A percentile compares a stretch with the other conserved stretches of the same genome.
phyloP scores from a whole-genome alignment of 331 rosid species.

The Pyrus hybrid region DNA sequence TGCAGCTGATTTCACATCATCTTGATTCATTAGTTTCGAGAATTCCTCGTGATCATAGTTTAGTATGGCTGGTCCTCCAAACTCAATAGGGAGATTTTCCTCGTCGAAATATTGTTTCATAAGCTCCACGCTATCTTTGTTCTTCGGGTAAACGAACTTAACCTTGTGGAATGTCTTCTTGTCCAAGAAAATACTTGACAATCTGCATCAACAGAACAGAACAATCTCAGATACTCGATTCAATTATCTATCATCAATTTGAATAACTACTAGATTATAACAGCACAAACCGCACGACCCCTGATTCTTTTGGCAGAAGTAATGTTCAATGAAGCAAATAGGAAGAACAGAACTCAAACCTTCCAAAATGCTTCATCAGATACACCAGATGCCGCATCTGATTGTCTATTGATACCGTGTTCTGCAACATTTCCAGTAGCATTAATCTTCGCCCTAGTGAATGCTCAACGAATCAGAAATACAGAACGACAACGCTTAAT shows the following conservation, averaged over 20 bases:
- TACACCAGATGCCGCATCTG: conserved; percentile 75
- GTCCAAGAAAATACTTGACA: conserved; percentile 42
- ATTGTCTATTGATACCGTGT: conserved; percentile 55
- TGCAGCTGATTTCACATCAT: conserved; percentile 60
- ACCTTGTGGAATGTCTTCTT: conserved; percentile 45
- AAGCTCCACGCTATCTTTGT: conserved; percentile 55
- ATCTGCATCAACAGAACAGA: conserved; percentile 14
- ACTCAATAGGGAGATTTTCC: conserved; percentile 72
- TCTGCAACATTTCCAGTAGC: conserved; percentile 33
- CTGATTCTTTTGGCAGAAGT: too few species aligned
- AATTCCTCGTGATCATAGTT: conserved; percentile 68
- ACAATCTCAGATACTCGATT: neutral
- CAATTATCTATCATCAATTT: neutral
- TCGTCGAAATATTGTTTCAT: conserved; percentile 75
- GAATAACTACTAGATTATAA: neutral
- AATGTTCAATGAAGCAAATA: too few species aligned
- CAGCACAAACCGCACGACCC: too few species aligned
- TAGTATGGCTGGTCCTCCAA: conserved; percentile 70
- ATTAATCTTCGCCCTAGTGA: conserved; percentile 1
- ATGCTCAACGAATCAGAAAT: neutral
- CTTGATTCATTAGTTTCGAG: conserved; percentile 59
- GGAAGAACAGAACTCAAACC: too few species aligned
- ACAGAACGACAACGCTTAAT: conserved; percentile 10
- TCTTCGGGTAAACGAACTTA: conserved; percentile 36
- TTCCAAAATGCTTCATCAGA: conserved; percentile 19